Percentiles rank a stretch among this genome's conserved stretches.
Evolutionary conservation across 2,329 filamentous ascomycete species (phyloP).

Genomic region (Aspergillus fischeri): DNA sequence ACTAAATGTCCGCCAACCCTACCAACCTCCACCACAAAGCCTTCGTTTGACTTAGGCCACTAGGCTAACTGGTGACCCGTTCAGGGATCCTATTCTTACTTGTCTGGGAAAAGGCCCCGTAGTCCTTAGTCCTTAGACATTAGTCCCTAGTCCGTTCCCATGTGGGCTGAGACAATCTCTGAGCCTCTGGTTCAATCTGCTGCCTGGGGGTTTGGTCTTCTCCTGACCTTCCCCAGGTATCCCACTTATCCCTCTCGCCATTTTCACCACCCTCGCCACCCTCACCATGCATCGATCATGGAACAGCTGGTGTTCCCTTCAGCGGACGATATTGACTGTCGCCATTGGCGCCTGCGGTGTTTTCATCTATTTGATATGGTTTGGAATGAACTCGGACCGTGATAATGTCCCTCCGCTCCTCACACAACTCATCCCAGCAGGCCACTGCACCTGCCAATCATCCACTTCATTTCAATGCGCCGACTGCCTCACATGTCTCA

Average conservation of each 20-base stretch:
- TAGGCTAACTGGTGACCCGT: not conserved
- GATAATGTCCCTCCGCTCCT: constrained; percentile 3
- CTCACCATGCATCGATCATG: not conserved
- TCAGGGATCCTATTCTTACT: not conserved
- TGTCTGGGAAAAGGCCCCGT: too few relatives aligned
- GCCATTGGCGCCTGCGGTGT: not conserved
- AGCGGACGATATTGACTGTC: not conserved
- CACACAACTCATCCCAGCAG: constrained; percentile 4
- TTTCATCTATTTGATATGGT: constrained; percentile 5
- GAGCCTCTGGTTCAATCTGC: not conserved
- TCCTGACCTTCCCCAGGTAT: not conserved
- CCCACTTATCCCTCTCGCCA: not conserved
- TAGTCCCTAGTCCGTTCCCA: not conserved
- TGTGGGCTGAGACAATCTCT: not conserved
- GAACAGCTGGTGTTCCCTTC: constrained; percentile 1
- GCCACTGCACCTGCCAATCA: constrained; percentile 6
- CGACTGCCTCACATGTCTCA: constrained; percentile 3
- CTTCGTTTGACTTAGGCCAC: too few relatives aligned
- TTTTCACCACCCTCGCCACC: not conserved
- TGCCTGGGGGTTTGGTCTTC: not conserved
- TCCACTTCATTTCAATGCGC: constrained; percentile 5
- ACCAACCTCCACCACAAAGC: not conserved
- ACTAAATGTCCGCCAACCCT: not conserved
- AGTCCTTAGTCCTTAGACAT: not conserved
- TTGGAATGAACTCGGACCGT: constrained; percentile 4